Percentiles rank a stretch among this genome's conserved stretches.
These are phyloP conservation scores for Eremothecium cymbalariae DNA, from an alignment of 1,139 yeast species.

Conservation along the genomic window DNA sequence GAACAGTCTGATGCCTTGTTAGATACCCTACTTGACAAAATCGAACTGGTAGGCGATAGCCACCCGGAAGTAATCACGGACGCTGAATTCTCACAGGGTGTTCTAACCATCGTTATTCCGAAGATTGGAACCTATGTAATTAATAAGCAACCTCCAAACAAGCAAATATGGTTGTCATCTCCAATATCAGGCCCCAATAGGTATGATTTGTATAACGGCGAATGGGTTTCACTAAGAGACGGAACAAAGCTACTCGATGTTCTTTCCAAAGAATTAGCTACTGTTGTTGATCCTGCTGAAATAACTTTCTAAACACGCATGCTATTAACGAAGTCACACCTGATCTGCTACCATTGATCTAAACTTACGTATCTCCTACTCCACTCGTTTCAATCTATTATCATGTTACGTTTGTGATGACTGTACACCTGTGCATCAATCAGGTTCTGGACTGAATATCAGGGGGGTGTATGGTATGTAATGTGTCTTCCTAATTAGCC, in stretches of 20 bases:
- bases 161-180: conserved; percentile 87
- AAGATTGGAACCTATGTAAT: conserved; percentile 74
- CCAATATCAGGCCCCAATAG: conserved; percentile 91
- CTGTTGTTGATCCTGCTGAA: conserved; percentile 27
- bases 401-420: conserved; percentile 2
- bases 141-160: conserved; percentile 89
- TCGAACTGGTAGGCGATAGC: conserved; percentile 55
- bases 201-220: conserved; percentile 48
- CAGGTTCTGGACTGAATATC: too few relatives aligned
- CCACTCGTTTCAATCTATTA: too few relatives aligned
- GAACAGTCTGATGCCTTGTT: conserved; percentile 51
- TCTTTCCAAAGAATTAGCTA: conserved; percentile 41
- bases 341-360: too few relatives aligned
- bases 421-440: too few relatives aligned
- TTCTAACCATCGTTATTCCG: conserved; percentile 60
- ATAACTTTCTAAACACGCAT: conserved; percentile 1
- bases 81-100: conserved; percentile 79
- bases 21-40: conserved; percentile 52
- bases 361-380: too few relatives aligned
- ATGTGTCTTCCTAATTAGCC: too few relatives aligned
- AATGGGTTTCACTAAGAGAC: conserved; percentile 59
- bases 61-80: conserved; percentile 49
- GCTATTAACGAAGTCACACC: neutral
- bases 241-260: conserved; percentile 41
- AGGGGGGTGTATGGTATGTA: too few relatives aligned